Percentiles rank a stretch among this genome's conserved stretches.
Evolutionary conservation across 371 early-diverging fungal genomes (phyloP).

Genomic region (Sporodiniella umbellata): DNA sequence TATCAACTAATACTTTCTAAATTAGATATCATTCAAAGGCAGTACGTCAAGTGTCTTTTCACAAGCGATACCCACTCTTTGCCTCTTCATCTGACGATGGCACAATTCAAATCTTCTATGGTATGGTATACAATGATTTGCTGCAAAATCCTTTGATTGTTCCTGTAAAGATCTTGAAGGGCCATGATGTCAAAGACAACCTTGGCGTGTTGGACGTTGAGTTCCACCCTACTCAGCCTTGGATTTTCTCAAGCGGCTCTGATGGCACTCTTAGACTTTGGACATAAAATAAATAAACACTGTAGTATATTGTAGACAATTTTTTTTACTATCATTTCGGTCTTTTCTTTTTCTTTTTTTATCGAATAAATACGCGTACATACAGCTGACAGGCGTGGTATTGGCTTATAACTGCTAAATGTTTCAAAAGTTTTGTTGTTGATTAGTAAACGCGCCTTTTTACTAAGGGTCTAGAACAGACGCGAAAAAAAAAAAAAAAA

Average conservation of each 20-base stretch:
- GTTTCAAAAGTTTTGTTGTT: too few relatives aligned
- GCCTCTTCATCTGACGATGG: slow-evolving; percentile 94
- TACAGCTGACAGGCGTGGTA: too few relatives aligned
- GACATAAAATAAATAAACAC: slow-evolving; percentile 45
- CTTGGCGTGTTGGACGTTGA: slow-evolving; percentile 79
- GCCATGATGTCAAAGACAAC: slow-evolving; percentile 69
- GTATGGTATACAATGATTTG: slow-evolving; percentile 93
- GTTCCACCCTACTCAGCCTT: slow-evolving; percentile 97
- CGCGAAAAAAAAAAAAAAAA: too few relatives aligned
- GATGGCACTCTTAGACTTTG: slow-evolving; percentile 77
- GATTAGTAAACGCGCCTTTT: too few relatives aligned
- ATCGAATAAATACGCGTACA: too few relatives aligned
- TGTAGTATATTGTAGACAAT: too few relatives aligned
- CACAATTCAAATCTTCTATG: slow-evolving; percentile 91
- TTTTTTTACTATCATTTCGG: too few relatives aligned
- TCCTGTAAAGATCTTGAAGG: slow-evolving; percentile 92
- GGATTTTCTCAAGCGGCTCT: slow-evolving; percentile 86
- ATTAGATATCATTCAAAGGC: slow-evolving; percentile 83
- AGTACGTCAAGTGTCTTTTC: slow-evolving; percentile 85
- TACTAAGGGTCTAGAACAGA: too few relatives aligned
- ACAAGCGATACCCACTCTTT: slow-evolving; percentile 90
- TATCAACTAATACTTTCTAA: background rate
- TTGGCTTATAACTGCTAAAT: too few relatives aligned
- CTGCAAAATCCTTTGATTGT: slow-evolving; percentile 95
- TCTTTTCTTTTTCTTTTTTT: too few relatives aligned